Evolutionary conservation across 73 alveolate genomes (phyloP).

Genomic region (Uronychia binucleata): DNA sequence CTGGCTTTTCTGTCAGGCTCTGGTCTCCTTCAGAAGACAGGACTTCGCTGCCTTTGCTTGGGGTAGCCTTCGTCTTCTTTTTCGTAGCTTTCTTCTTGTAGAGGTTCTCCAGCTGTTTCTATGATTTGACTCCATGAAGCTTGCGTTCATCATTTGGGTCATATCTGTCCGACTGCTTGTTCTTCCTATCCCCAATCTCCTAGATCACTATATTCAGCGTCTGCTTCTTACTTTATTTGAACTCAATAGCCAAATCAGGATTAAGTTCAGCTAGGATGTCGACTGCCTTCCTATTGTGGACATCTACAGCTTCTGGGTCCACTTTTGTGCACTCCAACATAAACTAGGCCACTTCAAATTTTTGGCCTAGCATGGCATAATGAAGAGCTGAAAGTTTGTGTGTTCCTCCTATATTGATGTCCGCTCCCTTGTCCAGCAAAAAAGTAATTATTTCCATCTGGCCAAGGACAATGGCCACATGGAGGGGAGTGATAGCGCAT

Average conservation of each 20-base stretch:
- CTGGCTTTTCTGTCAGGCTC: slow-evolving; percentile 19
- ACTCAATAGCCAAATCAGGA: slow-evolving; percentile 29
- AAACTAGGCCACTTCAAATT: slow-evolving; percentile 16
- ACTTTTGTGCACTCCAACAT: neutral
- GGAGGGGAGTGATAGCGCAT: slow-evolving; percentile 56
- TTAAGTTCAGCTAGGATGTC: neutral
- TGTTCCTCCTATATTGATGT: slow-evolving; percentile 28
- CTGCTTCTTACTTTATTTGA: slow-evolving; percentile 11
- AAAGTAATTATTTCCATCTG: slow-evolving; percentile 29
- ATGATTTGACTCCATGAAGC: slow-evolving; percentile 33
- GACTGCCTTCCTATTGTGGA: neutral
- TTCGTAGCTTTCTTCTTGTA: neutral
- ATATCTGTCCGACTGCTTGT: neutral
- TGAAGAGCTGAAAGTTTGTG: slow-evolving; percentile 53
- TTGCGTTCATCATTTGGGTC: slow-evolving; percentile 65
- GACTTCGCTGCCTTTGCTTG: slow-evolving; percentile 4
- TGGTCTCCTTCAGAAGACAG: slow-evolving; percentile 13
- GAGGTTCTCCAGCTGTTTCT: neutral
- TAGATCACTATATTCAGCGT: neutral
- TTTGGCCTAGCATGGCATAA: slow-evolving; percentile 36
- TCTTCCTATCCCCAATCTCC: neutral
- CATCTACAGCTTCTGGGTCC: neutral
- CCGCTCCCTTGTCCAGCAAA: slow-evolving; percentile 24
- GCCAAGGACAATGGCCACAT: slow-evolving; percentile 54
- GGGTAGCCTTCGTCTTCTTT: too few species aligned